phyloP scores from a whole-genome alignment of 306 rosid genomes.

The Pyrus bretschneideri region DNA sequence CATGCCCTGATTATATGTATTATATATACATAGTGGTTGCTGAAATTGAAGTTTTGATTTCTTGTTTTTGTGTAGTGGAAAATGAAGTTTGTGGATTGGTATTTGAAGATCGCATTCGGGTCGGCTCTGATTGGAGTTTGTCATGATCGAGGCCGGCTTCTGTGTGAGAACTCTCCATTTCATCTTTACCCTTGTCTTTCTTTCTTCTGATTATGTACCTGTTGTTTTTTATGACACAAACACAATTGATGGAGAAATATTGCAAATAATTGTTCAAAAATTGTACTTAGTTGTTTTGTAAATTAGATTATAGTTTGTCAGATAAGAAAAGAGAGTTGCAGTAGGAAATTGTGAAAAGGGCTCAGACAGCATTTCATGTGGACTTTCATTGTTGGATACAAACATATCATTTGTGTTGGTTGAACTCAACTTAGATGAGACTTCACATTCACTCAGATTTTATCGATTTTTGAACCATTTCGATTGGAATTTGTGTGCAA shows the following conservation, averaged over 20 bases:
- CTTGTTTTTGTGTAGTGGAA: conserved; percentile 15
- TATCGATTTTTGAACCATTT: neutral
- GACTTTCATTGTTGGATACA: too few relatives aligned
- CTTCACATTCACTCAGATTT: neutral
- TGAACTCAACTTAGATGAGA: neutral
- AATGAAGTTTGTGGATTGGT: conserved; percentile 87
- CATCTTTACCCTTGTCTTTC: neutral
- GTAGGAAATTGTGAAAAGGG: neutral
- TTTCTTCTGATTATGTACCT: neutral
- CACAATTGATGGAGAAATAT: neutral
- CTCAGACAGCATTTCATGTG: neutral
- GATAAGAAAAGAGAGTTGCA: neutral
- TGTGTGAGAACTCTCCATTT: conserved; percentile 70
- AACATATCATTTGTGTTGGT: too few relatives aligned
- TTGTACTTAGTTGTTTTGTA: neutral
- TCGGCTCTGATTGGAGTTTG: conserved; percentile 72
- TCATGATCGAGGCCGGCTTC: conserved; percentile 90
- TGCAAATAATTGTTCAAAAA: neutral
- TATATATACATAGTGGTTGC: neutral
- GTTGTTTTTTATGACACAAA: neutral
- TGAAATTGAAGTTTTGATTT: neutral
- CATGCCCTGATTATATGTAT: neutral
- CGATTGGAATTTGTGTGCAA: neutral
- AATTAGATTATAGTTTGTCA: neutral
- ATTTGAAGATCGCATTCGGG: conserved; percentile 66